These are phyloP conservation scores for Inga oerstediana DNA, from an alignment of 306 rosid genomes.

Conservation along the genomic window DNA sequence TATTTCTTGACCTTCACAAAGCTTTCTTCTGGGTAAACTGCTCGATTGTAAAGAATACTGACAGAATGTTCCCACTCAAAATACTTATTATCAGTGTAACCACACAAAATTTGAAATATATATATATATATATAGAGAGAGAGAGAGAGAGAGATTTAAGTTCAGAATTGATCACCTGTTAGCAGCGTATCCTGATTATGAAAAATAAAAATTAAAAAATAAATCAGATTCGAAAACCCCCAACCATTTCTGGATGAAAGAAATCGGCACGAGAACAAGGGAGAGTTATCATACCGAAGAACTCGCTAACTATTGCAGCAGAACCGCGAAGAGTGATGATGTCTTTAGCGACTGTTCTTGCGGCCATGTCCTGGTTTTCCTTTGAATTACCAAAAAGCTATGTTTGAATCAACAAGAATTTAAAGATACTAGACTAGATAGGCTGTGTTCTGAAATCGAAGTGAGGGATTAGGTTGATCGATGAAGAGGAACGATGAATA, in stretches of 20 bases:
- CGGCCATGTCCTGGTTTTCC: background rate
- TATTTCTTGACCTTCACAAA: conserved; percentile 92
- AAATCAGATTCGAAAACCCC: conserved; percentile 1
- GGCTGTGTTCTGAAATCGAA: background rate
- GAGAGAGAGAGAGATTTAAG: background rate
- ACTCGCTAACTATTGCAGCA: conserved; percentile 96
- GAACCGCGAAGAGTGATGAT: conserved; percentile 97
- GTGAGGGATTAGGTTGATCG: background rate
- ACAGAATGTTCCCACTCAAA: conserved; percentile 15
- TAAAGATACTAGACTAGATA: background rate
- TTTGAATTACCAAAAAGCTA: background rate
- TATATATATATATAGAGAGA: too few species aligned
- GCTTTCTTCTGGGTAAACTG: conserved; percentile 95
- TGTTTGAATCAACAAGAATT: background rate
- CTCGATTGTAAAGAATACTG: conserved; percentile 74
- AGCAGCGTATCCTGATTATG: conserved; percentile 87
- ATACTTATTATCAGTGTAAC: background rate
- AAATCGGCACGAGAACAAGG: background rate
- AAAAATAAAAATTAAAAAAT: conserved; percentile 6
- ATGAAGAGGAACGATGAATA: background rate
- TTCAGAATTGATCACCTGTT: conserved; percentile 63
- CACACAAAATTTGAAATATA: background rate
- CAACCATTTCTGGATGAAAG: background rate
- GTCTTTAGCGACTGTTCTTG: conserved; percentile 59
- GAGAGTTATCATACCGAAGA: conserved; percentile 62